Conservation (phyloP, 2,329 filamentous ascomycete species). For the Colletotrichum truncatum region DNA sequence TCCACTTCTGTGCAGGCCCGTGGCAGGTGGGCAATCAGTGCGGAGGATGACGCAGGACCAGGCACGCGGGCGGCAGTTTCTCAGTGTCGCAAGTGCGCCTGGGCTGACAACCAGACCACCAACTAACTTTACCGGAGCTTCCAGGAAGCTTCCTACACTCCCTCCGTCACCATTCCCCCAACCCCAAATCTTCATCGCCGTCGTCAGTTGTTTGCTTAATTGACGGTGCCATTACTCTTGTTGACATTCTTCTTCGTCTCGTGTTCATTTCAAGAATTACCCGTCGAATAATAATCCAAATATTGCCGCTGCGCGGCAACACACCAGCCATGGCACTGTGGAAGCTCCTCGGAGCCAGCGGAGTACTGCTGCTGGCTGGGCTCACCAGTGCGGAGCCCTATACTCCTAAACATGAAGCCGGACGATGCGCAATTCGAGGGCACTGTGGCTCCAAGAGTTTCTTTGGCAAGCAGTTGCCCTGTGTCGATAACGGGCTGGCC, state of each 20-base stretch:
- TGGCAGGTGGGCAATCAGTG: conserved; percentile 4
- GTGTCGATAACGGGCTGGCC: conserved; percentile 88
- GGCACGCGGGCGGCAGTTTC: conserved; percentile 10
- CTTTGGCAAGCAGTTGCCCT: conserved; percentile 90
- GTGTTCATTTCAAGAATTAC: background rate
- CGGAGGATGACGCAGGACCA: conserved; percentile 26
- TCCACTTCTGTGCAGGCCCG: conserved; percentile 1
- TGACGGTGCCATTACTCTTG: background rate
- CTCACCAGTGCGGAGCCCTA: conserved; percentile 39
- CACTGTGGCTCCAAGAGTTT: conserved; percentile 92
- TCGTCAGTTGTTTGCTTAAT: background rate
- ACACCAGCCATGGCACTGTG: conserved; percentile 20
- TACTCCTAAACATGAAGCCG: conserved; percentile 80
- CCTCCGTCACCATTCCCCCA: background rate
- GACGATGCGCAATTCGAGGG: conserved; percentile 88
- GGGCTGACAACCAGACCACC: conserved; percentile 13
- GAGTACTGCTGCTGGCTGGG: conserved; percentile 38
- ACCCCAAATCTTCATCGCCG: background rate
- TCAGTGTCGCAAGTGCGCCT: conserved; percentile 18
- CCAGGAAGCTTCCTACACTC: conserved; percentile 17
- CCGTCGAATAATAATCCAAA: background rate
- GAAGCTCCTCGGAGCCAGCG: conserved; percentile 41
- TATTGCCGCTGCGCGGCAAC: conserved; percentile 25
- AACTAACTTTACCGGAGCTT: conserved; percentile 17
- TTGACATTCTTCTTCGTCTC: background rate